phyloP scores from a whole-genome alignment of 805 yeast genomes.

The Yueomyces sinensis region DNA sequence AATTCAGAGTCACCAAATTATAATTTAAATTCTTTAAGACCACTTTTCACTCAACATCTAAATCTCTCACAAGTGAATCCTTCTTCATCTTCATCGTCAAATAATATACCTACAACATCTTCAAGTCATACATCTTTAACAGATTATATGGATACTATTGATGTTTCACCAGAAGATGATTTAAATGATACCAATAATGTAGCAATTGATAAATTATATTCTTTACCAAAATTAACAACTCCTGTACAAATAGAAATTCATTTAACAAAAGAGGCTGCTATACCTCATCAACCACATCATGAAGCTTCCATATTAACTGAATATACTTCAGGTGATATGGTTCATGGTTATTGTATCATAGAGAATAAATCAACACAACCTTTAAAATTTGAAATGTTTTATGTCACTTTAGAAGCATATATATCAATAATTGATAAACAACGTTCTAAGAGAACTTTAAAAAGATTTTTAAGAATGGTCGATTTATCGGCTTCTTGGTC shows the following conservation, averaged over 20 bases:
- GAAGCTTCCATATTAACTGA: conserved; percentile 28
- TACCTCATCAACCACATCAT: conserved; percentile 12
- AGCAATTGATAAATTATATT: conserved; percentile 13
- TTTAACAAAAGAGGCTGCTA: conserved; percentile 11
- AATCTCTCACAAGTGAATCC: conserved; percentile 1
- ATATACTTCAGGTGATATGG: conserved; percentile 41
- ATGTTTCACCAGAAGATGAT: conserved; percentile 5
- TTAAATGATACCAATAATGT: conserved; percentile 4
- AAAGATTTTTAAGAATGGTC: conserved; percentile 33
- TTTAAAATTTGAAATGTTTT: conserved; percentile 46
- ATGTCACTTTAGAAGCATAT: conserved; percentile 43
- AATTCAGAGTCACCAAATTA: conserved; percentile 1
- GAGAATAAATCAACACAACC: conserved; percentile 28
- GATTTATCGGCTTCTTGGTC: conserved; percentile 42
- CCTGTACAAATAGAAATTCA: conserved; percentile 14
- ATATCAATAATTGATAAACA: conserved; percentile 16
- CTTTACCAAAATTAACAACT: conserved; percentile 10
- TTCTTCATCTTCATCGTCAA: not conserved
- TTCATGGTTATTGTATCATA: conserved; percentile 37
- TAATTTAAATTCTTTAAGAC: conserved; percentile 2
- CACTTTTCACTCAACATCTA: conserved; percentile 6
- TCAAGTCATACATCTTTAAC: not conserved
- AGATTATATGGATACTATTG: not conserved
- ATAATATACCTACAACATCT: not conserved
- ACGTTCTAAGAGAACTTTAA: conserved; percentile 10